phyloP scores from a whole-genome alignment of 345 rosid species.

The Aquilaria yunnanensis region DNA sequence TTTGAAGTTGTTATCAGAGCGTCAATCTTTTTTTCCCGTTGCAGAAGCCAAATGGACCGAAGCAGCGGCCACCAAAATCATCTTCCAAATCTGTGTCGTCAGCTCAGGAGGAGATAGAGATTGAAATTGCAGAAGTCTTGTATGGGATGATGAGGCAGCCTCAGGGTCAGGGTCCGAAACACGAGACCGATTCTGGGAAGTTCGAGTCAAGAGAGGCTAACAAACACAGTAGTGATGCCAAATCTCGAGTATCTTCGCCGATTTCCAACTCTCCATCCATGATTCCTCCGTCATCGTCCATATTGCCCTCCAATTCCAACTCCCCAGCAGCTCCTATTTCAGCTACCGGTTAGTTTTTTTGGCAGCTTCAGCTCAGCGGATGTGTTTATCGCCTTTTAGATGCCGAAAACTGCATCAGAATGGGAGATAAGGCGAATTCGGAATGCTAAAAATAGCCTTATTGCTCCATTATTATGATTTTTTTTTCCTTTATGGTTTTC shows the following conservation, averaged over 20 bases:
- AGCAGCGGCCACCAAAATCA: slow-evolving; percentile 80
- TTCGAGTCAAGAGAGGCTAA: slow-evolving; percentile 33
- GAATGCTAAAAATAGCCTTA: not conserved
- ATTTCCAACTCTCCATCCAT: slow-evolving; percentile 53
- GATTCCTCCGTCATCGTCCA: slow-evolving; percentile 47
- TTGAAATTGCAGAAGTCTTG: slow-evolving; percentile 95
- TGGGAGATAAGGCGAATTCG: not conserved
- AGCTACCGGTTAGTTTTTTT: slow-evolving; percentile 49
- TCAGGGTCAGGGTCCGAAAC: slow-evolving; percentile 46
- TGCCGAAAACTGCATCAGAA: slow-evolving; percentile 2
- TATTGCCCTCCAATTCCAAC: slow-evolving; percentile 48
- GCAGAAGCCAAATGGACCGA: slow-evolving; percentile 70
- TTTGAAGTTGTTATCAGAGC: slow-evolving; percentile 7
- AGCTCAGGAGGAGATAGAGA: slow-evolving; percentile 94
- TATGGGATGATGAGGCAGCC: slow-evolving; percentile 94
- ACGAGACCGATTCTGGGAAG: slow-evolving; percentile 45
- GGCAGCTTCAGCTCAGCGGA: not conserved
- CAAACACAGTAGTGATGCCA: slow-evolving; percentile 43
- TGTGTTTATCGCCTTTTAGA: slow-evolving; percentile 2
- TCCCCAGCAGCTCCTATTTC: slow-evolving; percentile 46
- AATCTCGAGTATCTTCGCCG: slow-evolving; percentile 90
- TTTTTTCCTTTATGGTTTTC: not conserved
- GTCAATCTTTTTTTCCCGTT: slow-evolving; percentile 5
- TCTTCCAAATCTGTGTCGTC: slow-evolving; percentile 54
- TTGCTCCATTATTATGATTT: too few species aligned